phyloP scores from a whole-genome alignment of 2,329 filamentous ascomycete species.

The Fusarium chaquense region DNA sequence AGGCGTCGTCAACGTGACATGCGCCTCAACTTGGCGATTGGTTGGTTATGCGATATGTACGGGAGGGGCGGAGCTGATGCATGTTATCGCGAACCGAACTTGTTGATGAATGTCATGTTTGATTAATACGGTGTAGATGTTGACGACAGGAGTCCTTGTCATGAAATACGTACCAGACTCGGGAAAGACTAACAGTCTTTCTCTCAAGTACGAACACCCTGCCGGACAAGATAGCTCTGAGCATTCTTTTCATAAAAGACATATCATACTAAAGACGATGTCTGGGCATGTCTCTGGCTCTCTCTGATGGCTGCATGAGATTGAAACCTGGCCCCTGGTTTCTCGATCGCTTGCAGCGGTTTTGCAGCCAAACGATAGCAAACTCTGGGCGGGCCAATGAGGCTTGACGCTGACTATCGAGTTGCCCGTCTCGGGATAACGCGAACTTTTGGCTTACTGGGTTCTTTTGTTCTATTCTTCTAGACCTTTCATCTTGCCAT shows the following conservation, averaged over 20 bases:
- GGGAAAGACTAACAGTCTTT: not conserved
- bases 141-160: not conserved
- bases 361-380: slow-evolving; percentile 34
- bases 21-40: slow-evolving; percentile 31
- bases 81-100: slow-evolving; percentile 3
- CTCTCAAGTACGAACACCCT: not conserved
- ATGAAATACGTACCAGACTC: too few relatives aligned
- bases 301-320: slow-evolving; percentile 22
- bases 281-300: not conserved
- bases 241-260: not conserved
- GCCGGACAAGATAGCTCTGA: not conserved
- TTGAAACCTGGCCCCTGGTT: slow-evolving; percentile 29
- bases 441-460: slow-evolving; percentile 8
- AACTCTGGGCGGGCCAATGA: slow-evolving; percentile 23
- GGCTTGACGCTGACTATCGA: slow-evolving; percentile 28
- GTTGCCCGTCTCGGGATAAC: slow-evolving; percentile 42
- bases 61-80: slow-evolving; percentile 23
- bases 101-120: not conserved
- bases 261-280: not conserved
- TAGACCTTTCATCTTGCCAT: slow-evolving; percentile 12
- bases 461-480: slow-evolving; percentile 35
- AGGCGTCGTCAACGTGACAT: slow-evolving; percentile 41
- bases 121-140: not conserved
- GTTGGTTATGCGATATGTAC: slow-evolving; percentile 4
- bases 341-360: slow-evolving; percentile 39